Base-by-base conservation (phyloP, 768 basidiomycete genomes). In the Phylloporus sp. region DNA sequence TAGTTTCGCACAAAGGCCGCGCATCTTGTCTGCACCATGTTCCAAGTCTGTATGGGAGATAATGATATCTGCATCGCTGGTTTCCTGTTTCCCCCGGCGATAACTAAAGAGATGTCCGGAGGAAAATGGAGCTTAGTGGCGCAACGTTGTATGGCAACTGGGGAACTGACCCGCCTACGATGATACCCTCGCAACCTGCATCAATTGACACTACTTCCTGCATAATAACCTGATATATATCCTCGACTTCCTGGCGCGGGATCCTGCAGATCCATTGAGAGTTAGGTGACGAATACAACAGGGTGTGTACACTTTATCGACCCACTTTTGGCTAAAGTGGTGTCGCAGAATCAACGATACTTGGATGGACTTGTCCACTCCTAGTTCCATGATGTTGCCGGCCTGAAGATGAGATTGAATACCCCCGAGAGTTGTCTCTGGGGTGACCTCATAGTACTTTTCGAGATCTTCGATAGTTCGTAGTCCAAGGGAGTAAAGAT, bases 21-120 rank as follows among this genome's bases (percentile, higher is more conserved):
- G 81, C n/a, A 86, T 76, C 40, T 78, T 74, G 9, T 65, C 68
- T 26, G 62, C 72, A 9, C 76, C 79, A 5, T 62, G 66, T 38
- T 67, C 57, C 46, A 69, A 59, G 55, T 82, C 76, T 0, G 80
- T 73, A 61, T 94, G 89, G 31, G 85, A 88, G 63, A 95, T 86
- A 2, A 97, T 81, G 50, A 97, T 87, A 61, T 97, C 94, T 27
- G 93, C 84, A 63, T 97, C 94, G 60, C 87, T 90, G 61, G 86
- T 90, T 53, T 82, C 70, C 3, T 71, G 61, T 65, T 95, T 95
- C 2, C 94, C 94, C 49, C 94, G 73, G 26, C 95, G 82, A 69
- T 94, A 91, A 6, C 92, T 93, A 49, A 40, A 7, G 20, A 10
- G 29, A 36, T 36, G 23, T 39, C 18, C 18, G 28, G 28, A 49